phyloP scores from a whole-genome alignment of 495 filamentous ascomycete genomes.

The Pyrenula aspistea region DNA sequence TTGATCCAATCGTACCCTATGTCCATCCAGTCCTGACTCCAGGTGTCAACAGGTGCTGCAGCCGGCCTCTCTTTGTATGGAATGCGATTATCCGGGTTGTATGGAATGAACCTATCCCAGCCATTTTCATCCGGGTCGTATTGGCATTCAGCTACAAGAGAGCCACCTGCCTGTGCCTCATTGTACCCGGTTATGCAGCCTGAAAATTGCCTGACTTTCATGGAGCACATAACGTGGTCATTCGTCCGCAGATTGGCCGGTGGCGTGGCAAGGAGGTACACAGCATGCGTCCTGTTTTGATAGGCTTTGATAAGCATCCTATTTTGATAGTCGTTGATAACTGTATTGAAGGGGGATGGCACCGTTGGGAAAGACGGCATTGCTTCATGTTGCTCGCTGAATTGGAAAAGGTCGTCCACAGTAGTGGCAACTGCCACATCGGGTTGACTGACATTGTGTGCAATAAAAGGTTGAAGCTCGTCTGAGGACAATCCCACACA shows the following conservation, averaged over 20 bases:
- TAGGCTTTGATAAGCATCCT: conserved; percentile 14
- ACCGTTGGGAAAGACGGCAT: conserved; percentile 54
- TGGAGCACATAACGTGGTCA: conserved; percentile 49
- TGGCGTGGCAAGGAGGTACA: conserved; percentile 54
- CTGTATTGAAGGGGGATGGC: conserved; percentile 50
- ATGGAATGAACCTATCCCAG: not conserved
- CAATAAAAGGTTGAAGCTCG: too few relatives aligned
- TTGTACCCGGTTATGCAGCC: conserved; percentile 52
- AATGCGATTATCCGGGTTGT: too few relatives aligned
- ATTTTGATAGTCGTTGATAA: conserved; percentile 38
- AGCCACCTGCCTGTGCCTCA: conserved; percentile 40
- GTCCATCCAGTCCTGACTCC: conserved; percentile 42
- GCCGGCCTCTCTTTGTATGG: not conserved
- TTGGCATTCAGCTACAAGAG: conserved; percentile 15
- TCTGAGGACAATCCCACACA: too few relatives aligned
- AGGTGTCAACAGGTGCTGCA: not conserved
- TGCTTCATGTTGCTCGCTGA: conserved; percentile 29
- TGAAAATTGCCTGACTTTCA: conserved; percentile 44
- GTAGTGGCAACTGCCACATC: conserved; percentile 46
- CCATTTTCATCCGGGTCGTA: not conserved
- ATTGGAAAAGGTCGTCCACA: conserved; percentile 59
- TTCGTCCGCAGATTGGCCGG: conserved; percentile 9
- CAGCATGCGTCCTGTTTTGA: conserved; percentile 30
- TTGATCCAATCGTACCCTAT: conserved; percentile 45
- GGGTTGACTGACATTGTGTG: too few relatives aligned